Percentiles rank a stretch among this genome's conserved stretches.
phyloP scores from a whole-genome alignment of 805 yeast species.

The Wickerhamiella occidentalis region DNA sequence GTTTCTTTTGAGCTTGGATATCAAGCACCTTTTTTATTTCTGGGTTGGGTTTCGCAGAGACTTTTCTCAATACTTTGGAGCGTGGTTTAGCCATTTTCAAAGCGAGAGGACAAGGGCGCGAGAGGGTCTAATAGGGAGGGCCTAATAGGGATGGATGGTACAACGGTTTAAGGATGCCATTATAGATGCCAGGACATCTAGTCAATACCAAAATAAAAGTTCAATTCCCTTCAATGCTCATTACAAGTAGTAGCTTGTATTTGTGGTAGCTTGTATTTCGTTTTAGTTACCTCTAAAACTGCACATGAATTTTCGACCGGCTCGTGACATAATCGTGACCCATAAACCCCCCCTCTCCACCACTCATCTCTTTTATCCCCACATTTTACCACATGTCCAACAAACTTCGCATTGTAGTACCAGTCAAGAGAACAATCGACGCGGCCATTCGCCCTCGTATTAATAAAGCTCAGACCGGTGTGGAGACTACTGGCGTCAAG shows the following conservation, averaged over 20 bases:
- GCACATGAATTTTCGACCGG: too few relatives aligned
- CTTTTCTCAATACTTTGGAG: conserved; percentile 7
- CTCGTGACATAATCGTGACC: too few relatives aligned
- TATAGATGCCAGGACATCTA: too few relatives aligned
- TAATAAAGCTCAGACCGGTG: conserved; percentile 71
- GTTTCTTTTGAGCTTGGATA: conserved; percentile 10
- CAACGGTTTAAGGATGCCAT: too few relatives aligned
- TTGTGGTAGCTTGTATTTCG: too few relatives aligned
- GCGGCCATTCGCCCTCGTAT: conserved; percentile 87
- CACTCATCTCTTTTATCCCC: neutral
- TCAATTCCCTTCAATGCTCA: too few relatives aligned
- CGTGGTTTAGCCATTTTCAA: conserved; percentile 8
- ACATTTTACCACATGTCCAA: neutral
- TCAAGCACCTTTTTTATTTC: conserved; percentile 3
- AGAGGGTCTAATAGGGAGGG: too few relatives aligned
- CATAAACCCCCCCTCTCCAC: too few relatives aligned
- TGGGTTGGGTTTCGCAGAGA: conserved; percentile 4
- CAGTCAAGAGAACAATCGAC: conserved; percentile 90
- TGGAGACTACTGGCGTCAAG: conserved; percentile 81
- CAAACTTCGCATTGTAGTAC: conserved; percentile 54
- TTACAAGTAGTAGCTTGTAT: too few relatives aligned
- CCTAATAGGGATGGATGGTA: neutral
- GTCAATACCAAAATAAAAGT: too few relatives aligned
- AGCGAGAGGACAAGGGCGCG: too few relatives aligned
- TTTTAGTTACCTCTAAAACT: too few relatives aligned